A percentile compares a stretch with the other conserved stretches of the same genome.
Evolutionary conservation across 345 rosid genomes (phyloP).

Genomic region (Salix caprea): DNA sequence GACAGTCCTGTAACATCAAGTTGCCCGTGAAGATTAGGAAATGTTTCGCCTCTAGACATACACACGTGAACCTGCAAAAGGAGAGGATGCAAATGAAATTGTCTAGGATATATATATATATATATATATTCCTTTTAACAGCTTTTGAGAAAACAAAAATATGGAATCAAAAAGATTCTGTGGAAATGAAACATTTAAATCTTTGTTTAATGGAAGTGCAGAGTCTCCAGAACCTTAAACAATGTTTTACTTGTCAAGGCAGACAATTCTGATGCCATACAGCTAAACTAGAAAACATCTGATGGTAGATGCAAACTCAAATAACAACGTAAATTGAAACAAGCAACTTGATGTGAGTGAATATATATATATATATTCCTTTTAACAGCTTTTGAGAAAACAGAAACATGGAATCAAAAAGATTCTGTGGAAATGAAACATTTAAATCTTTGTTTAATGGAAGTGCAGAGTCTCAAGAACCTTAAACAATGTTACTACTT

Average conservation of each 20-base stretch:
- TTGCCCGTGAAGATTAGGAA: conserved; percentile 91
- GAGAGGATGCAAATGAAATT: conserved; percentile 6
- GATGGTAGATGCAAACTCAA: too few species aligned
- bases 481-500: neutral
- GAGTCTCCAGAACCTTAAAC: neutral
- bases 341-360: neutral
- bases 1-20: conserved; percentile 79
- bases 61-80: conserved; percentile 75
- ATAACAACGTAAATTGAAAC: neutral
- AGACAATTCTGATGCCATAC: neutral
- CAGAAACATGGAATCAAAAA: neutral
- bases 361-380: neutral
- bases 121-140: too few species aligned
- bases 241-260: neutral
- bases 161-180: neutral
- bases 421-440: neutral
- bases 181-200: neutral
- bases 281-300: neutral
- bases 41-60: conserved; percentile 89
- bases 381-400: neutral
- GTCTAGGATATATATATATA: neutral
- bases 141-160: neutral
- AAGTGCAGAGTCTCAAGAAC: neutral
- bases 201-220: too few species aligned
- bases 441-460: too few species aligned